Percentiles rank a stretch among this genome's conserved stretches.
Evolutionary conservation across 1,284 basidiomycete genomes (phyloP).

Genomic region (Ganoderma lingzhi): DNA sequence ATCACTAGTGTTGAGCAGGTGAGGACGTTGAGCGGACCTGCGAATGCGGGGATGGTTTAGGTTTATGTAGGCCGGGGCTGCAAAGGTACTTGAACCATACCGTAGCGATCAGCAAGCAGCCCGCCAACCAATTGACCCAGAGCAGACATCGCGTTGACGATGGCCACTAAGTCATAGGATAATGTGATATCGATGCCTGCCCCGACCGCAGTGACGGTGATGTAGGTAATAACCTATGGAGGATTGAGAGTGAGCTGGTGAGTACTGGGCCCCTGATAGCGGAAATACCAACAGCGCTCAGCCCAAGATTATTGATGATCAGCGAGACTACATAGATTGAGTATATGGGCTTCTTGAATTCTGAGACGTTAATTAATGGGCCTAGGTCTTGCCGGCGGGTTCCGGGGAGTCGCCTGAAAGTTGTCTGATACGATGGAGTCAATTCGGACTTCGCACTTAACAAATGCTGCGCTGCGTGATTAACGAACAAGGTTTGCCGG

Average conservation of each 20-base stretch:
- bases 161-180: conserved; percentile 52
- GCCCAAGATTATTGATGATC: not conserved
- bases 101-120: conserved; percentile 44
- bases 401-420: not conserved
- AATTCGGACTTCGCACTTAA: not conserved
- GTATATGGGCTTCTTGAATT: not conserved
- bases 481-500: conserved; percentile 48
- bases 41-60: no score
- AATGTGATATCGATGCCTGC: conserved; percentile 45
- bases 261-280: not conserved
- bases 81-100: not conserved
- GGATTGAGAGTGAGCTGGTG: no score
- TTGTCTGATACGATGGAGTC: not conserved
- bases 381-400: not conserved
- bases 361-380: not conserved
- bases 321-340: not conserved
- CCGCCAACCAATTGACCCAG: conserved; percentile 50
- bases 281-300: not conserved
- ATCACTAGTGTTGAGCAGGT: conserved; percentile 56
- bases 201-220: conserved; percentile 9
- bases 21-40: conserved; percentile 62
- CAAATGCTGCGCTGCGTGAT: not conserved
- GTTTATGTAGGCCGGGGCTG: not conserved
- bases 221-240: not conserved
- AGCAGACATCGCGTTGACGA: conserved; percentile 50